Conservation (phyloP, 306 rosid genomes). For the Vigna radiata region DNA sequence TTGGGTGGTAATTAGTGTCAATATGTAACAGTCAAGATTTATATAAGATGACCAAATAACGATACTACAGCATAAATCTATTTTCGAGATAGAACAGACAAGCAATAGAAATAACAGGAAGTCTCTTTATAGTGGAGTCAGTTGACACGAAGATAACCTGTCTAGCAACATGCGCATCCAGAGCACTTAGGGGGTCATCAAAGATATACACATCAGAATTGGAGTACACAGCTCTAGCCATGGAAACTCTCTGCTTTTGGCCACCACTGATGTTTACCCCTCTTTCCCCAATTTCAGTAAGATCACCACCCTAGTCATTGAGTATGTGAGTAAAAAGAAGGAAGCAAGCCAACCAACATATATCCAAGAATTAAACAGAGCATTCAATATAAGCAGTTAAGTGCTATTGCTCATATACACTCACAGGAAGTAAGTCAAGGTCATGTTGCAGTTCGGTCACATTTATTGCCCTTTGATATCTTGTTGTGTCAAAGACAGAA, state of each 20-base stretch:
- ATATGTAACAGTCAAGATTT: conserved; percentile 21
- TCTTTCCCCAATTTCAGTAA: conserved; percentile 97
- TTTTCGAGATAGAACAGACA: conserved; percentile 4
- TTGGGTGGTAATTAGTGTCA: not conserved
- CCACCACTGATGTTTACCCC: conserved; percentile 98
- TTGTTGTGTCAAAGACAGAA: conserved; percentile 64
- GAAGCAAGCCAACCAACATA: conserved; percentile 30
- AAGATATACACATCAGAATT: conserved; percentile 83
- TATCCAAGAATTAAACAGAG: conserved; percentile 12
- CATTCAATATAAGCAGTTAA: conserved; percentile 44
- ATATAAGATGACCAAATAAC: conserved; percentile 31
- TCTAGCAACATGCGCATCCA: conserved; percentile 91
- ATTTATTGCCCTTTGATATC: conserved; percentile 77
- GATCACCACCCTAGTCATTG: conserved; percentile 73
- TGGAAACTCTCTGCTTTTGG: conserved; percentile 95
- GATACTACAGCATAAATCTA: conserved; percentile 27
- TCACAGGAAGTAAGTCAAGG: conserved; percentile 83
- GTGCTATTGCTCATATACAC: conserved; percentile 41
- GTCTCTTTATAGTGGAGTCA: conserved; percentile 18
- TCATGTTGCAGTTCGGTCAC: conserved; percentile 84
- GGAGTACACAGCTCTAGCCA: conserved; percentile 96
- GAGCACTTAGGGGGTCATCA: conserved; percentile 96
- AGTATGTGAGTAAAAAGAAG: conserved; percentile 36
- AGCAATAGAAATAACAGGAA: conserved; percentile 34
- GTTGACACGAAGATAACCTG: conserved; percentile 64